Percentiles rank a stretch among this genome's conserved stretches.
phyloP scores from a whole-genome alignment of 345 rosid genomes.

The Conringia planisiliqua region DNA sequence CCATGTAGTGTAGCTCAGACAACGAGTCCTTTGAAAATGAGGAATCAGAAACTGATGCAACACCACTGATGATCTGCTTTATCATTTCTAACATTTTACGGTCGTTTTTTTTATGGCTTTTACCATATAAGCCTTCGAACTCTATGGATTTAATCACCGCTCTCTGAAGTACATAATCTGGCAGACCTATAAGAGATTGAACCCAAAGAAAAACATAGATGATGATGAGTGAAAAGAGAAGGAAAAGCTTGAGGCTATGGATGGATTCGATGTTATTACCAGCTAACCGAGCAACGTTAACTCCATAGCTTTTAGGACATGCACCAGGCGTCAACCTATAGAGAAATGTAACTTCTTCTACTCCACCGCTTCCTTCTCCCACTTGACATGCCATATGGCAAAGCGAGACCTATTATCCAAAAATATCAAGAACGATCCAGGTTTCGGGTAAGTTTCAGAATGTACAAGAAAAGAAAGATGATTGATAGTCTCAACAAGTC shows the following conservation, averaged over 20 bases:
- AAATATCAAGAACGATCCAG: background rate
- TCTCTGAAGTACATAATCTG: conserved; percentile 54
- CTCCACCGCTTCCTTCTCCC: conserved; percentile 60
- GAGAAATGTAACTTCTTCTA: conserved; percentile 87
- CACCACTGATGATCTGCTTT: conserved; percentile 36
- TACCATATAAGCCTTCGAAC: conserved; percentile 63
- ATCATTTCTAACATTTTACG: conserved; percentile 35
- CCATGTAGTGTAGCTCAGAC: conserved; percentile 45
- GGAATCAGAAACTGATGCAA: conserved; percentile 14
- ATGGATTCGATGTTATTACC: conserved; percentile 43
- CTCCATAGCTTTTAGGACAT: conserved; percentile 97
- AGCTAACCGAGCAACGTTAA: conserved; percentile 93
- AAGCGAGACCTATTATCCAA: conserved; percentile 71
- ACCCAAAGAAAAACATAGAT: background rate
- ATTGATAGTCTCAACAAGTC: background rate
- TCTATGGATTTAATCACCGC: conserved; percentile 70
- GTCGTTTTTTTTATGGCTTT: conserved; percentile 23
- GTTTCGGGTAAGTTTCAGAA: background rate
- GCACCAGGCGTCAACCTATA: conserved; percentile 76
- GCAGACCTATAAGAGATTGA: conserved; percentile 57
- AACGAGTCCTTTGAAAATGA: conserved; percentile 29
- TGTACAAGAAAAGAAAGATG: background rate
- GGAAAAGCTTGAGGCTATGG: background rate
- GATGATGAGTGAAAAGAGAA: conserved; percentile 8
- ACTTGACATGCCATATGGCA: conserved; percentile 93